A percentile compares a stretch with the other conserved stretches of the same genome.
Conservation (phyloP, 1,284 basidiomycete species). For the Microstroma glucosiphilum region DNA sequence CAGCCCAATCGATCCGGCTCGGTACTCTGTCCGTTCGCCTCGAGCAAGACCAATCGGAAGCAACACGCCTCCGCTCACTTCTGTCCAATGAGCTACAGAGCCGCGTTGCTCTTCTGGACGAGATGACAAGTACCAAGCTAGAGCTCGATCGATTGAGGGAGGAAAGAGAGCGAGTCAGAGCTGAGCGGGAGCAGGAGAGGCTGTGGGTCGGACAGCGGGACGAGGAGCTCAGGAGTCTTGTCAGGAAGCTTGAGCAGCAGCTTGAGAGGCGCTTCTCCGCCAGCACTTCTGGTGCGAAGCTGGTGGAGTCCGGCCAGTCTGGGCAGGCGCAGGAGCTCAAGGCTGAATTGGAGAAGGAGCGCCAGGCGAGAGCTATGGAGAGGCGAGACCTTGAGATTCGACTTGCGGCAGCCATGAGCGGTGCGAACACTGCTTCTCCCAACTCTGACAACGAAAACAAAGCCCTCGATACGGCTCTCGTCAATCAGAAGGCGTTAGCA, state of each 20-base stretch:
- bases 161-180: not conserved
- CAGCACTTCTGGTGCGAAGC: not conserved
- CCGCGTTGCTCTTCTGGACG: not conserved
- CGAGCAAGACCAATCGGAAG: not conserved
- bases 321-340: not conserved
- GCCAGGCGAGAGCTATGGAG: not conserved
- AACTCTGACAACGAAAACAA: not conserved
- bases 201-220: not conserved
- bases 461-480: not conserved
- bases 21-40: not conserved
- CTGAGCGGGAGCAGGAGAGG: not conserved
- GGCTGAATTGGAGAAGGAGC: not conserved
- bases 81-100: not conserved
- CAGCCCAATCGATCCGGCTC: not conserved
- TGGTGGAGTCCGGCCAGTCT: not conserved
- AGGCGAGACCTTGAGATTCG: not conserved
- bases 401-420: not conserved
- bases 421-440: not conserved
- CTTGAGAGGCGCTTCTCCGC: not conserved
- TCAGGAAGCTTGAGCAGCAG: conserved; percentile 3
- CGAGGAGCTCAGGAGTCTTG: not conserved
- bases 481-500: not conserved
- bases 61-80: not conserved
- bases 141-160: not conserved
- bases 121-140: not conserved